Percentiles rank a stretch among this genome's conserved stretches.
phyloP scores from a whole-genome alignment of 2,329 filamentous ascomycete genomes.

The Scedosporium apiospermum region DNA sequence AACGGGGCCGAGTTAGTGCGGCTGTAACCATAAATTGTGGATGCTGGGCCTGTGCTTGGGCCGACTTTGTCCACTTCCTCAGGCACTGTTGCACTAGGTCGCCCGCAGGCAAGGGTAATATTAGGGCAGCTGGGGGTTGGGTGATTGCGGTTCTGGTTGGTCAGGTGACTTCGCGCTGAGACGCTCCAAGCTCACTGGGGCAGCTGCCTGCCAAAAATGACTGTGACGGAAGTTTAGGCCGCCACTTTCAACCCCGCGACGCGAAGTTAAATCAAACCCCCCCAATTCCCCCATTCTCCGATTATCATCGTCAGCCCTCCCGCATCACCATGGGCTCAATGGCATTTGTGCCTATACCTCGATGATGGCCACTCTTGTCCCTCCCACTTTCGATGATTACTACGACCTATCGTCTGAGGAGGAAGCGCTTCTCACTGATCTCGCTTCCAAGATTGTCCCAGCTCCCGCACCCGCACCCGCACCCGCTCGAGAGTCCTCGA shows the following conservation, averaged over 20 bases:
- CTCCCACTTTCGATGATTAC: not conserved
- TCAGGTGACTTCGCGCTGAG: conserved; percentile 4
- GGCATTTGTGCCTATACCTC: not conserved
- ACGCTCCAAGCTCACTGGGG: no score
- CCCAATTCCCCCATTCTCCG: not conserved
- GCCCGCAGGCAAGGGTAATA: no score
- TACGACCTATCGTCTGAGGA: conserved; percentile 24
- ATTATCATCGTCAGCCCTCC: not conserved
- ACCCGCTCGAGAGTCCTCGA: not conserved
- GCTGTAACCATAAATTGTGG: not conserved
- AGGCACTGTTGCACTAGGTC: no score
- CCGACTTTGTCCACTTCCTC: no score
- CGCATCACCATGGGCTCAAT: not conserved
- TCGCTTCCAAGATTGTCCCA: not conserved
- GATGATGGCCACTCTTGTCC: conserved; percentile 1
- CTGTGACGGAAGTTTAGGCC: not conserved
- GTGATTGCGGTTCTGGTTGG: not conserved
- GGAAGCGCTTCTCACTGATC: conserved; percentile 26
- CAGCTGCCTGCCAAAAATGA: no score
- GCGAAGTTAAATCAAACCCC: not conserved
- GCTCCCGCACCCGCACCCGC: not conserved
- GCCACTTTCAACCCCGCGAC: not conserved
- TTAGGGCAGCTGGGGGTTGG: no score
- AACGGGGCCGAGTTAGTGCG: not conserved
- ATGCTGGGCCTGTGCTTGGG: not conserved